Percentiles rank a stretch among this genome's conserved stretches.
phyloP scores from a whole-genome alignment of 2,329 filamentous ascomycete genomes.

The Verticillium longisporum region DNA sequence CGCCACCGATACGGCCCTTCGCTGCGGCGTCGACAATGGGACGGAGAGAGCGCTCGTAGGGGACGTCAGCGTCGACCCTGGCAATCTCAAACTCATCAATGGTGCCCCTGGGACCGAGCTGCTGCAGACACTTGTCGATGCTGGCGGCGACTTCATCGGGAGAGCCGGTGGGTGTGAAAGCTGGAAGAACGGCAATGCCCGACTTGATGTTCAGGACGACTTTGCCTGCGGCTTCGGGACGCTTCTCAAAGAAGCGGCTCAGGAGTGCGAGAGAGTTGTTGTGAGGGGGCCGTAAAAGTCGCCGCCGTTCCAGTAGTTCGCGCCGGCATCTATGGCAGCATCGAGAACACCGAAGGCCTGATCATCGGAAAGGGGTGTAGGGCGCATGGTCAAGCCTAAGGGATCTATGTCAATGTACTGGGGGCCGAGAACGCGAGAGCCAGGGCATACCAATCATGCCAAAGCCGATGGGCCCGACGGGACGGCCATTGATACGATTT shows the following conservation, averaged over 20 bases:
- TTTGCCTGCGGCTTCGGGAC: background rate
- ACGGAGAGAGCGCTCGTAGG: conserved; percentile 32
- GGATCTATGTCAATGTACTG: background rate
- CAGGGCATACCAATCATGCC: conserved; percentile 17
- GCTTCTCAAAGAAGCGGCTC: background rate
- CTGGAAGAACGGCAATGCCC: background rate
- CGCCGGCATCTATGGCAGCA: background rate
- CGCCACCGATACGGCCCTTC: conserved; percentile 31
- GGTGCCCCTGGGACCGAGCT: background rate
- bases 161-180: background rate
- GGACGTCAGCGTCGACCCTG: conserved; percentile 30
- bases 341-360: background rate
- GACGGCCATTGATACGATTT: conserved; percentile 14
- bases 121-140: background rate
- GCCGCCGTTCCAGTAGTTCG: background rate
- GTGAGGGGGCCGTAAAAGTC: background rate
- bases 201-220: background rate
- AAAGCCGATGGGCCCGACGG: conserved; percentile 16
- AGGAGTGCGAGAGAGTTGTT: background rate
- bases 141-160: background rate
- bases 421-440: background rate
- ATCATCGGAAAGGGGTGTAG: background rate
- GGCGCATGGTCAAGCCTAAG: background rate
- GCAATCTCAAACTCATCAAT: conserved; percentile 48
- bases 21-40: conserved; percentile 11